A percentile compares a stretch with the other conserved stretches of the same genome.
Conservation (phyloP, 2,329 filamentous ascomycete species). For the Shiraia bambusicola region DNA sequence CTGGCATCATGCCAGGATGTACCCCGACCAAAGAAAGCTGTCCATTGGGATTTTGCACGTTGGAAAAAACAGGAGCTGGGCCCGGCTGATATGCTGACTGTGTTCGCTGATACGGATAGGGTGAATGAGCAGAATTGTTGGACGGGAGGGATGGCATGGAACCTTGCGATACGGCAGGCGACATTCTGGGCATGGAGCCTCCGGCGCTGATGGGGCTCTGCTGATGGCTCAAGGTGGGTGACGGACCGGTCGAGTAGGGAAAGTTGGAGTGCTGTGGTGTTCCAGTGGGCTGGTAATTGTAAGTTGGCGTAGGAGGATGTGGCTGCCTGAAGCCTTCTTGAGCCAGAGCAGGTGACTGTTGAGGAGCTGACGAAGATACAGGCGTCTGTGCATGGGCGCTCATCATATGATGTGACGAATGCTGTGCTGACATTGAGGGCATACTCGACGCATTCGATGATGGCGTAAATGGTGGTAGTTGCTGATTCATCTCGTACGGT, state of each 20-base stretch:
- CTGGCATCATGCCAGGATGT: slow-evolving; percentile 58
- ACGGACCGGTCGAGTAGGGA: slow-evolving; percentile 52
- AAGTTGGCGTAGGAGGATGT: slow-evolving; percentile 62
- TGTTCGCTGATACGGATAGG: slow-evolving; percentile 51
- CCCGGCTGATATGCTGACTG: slow-evolving; percentile 47
- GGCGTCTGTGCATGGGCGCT: slow-evolving; percentile 41
- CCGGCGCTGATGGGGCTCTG: slow-evolving; percentile 51
- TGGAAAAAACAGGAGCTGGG: slow-evolving; percentile 71
- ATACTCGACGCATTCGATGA: slow-evolving; percentile 55
- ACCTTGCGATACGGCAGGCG: slow-evolving; percentile 51
- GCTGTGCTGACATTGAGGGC: slow-evolving; percentile 49
- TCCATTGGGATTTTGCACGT: slow-evolving; percentile 71
- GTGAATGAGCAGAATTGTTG: slow-evolving; percentile 51
- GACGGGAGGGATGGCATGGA: slow-evolving; percentile 48
- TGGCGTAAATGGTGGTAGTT: slow-evolving; percentile 62
- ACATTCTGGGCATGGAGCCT: slow-evolving; percentile 53
- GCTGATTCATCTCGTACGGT: slow-evolving; percentile 64
- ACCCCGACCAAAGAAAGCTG: slow-evolving; percentile 71
- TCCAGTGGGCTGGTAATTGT: slow-evolving; percentile 61
- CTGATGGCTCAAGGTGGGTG: slow-evolving; percentile 48
- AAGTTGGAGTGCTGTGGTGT: slow-evolving; percentile 53
- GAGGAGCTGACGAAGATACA: slow-evolving; percentile 40
- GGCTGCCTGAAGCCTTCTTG: slow-evolving; percentile 62
- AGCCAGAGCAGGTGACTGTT: slow-evolving; percentile 57
- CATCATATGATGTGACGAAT: slow-evolving; percentile 52